phyloP scores from a whole-genome alignment of 768 basidiomycete species.

The Cyclocybe cylindracea region DNA sequence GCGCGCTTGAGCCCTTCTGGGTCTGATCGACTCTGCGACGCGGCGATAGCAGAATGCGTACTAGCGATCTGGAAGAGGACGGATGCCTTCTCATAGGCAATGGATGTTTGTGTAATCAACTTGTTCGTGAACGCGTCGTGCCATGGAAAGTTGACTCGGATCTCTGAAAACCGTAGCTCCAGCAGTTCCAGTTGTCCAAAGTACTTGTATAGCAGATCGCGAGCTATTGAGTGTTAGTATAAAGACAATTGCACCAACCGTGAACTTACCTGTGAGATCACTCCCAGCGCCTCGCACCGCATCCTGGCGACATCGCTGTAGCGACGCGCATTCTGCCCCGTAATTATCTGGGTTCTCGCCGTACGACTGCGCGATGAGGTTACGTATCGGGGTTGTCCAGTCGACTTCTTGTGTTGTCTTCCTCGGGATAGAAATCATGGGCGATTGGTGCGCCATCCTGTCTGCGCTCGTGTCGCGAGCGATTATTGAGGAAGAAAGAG shows the following conservation, averaged over 20 bases:
- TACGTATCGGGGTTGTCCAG: slow-evolving; percentile 88
- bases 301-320: slow-evolving; percentile 93
- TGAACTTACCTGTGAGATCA: slow-evolving; percentile 79
- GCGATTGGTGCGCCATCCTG: slow-evolving; percentile 76
- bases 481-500: not conserved
- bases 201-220: slow-evolving; percentile 97
- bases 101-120: slow-evolving; percentile 90
- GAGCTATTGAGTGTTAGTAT: slow-evolving; percentile 42
- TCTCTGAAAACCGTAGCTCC: slow-evolving; percentile 95
- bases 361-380: slow-evolving; percentile 87
- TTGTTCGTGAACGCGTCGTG: slow-evolving; percentile 96
- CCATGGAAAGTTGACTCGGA: slow-evolving; percentile 96
- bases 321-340: slow-evolving; percentile 74
- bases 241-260: not conserved
- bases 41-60: slow-evolving; percentile 90
- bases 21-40: slow-evolving; percentile 81
- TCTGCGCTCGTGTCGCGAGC: not conserved
- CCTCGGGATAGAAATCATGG: slow-evolving; percentile 89
- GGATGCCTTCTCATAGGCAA: slow-evolving; percentile 98
- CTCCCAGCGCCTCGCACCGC: slow-evolving; percentile 96
- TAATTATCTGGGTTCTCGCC: slow-evolving; percentile 93
- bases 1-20: slow-evolving; percentile 92
- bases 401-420: slow-evolving; percentile 98
- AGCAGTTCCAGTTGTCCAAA: slow-evolving; percentile 98
- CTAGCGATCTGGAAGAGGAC: slow-evolving; percentile 95